Conservation (phyloP, 1,284 basidiomycete genomes). For the Sanghuangporus sanghuang region DNA sequence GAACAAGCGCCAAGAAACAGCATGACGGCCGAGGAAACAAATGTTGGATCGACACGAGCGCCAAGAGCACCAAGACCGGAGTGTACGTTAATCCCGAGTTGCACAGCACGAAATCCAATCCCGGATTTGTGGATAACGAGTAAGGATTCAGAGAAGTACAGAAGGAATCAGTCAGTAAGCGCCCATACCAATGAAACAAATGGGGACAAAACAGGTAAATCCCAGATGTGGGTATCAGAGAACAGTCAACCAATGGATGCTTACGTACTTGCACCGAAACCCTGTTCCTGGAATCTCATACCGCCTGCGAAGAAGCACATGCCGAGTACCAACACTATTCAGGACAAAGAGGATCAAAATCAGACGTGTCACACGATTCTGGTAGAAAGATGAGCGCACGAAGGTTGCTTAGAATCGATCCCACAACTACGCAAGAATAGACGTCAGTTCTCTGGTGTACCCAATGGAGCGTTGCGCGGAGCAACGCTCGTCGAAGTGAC, state of each 20-base stretch:
- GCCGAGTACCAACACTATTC: slow-evolving; percentile 60
- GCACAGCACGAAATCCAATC: neutral
- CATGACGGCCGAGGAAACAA: neutral
- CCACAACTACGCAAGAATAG: slow-evolving; percentile 50
- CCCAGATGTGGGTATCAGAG: neutral
- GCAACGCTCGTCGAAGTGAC: neutral
- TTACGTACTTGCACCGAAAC: slow-evolving; percentile 63
- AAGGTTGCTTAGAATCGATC: slow-evolving; percentile 74
- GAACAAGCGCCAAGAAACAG: neutral
- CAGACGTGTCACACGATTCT: slow-evolving; percentile 8
- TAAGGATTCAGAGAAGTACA: neutral
- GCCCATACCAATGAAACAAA: neutral
- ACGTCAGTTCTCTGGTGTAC: slow-evolving; percentile 29
- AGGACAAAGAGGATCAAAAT: slow-evolving; percentile 20
- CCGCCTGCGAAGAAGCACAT: slow-evolving; percentile 83
- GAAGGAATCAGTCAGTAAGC: neutral
- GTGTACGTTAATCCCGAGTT: neutral
- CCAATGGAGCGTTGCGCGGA: slow-evolving; percentile 34
- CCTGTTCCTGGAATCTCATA: slow-evolving; percentile 71
- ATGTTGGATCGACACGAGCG: neutral
- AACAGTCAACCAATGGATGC: neutral
- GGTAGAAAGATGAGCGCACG: slow-evolving; percentile 31
- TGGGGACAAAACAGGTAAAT: neutral
- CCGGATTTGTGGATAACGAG: neutral
- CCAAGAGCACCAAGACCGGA: neutral